Evolutionary conservation across 768 basidiomycete species (phyloP).

Genomic region (Russula sp.): DNA sequence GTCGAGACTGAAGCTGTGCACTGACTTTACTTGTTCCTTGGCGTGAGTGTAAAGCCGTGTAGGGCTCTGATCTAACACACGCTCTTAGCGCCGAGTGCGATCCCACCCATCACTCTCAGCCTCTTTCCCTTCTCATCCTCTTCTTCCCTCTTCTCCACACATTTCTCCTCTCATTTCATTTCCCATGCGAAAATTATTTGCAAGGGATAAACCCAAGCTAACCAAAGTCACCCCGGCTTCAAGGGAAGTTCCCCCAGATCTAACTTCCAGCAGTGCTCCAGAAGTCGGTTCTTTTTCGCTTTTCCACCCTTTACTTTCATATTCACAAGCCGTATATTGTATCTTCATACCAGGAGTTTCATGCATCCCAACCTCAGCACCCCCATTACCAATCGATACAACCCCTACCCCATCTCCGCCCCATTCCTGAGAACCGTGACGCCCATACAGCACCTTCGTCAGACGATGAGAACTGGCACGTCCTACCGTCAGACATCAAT

Average conservation of each 20-base stretch:
- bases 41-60: too few species aligned
- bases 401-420: constrained; percentile 17
- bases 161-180: neutral
- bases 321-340: neutral
- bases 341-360: constrained; percentile 6
- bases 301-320: neutral
- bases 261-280: constrained; percentile 29
- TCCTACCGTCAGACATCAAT: constrained; percentile 28
- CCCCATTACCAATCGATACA: neutral
- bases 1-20: too few species aligned
- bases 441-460: constrained; percentile 27
- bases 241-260: constrained; percentile 29
- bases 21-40: too few species aligned
- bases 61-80: neutral
- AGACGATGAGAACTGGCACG: constrained; percentile 44
- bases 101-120: constrained; percentile 8
- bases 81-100: constrained; percentile 5
- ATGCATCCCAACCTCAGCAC: constrained; percentile 11
- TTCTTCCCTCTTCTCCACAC: neutral
- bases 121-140: neutral
- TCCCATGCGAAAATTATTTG: constrained; percentile 58
- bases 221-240: constrained; percentile 29
- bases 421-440: constrained; percentile 12
- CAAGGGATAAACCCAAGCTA: constrained; percentile 42
- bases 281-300: constrained; percentile 25